Evolutionary conservation across 2,329 filamentous ascomycete species (phyloP).

Genomic region (Diaporthe humulicola): DNA sequence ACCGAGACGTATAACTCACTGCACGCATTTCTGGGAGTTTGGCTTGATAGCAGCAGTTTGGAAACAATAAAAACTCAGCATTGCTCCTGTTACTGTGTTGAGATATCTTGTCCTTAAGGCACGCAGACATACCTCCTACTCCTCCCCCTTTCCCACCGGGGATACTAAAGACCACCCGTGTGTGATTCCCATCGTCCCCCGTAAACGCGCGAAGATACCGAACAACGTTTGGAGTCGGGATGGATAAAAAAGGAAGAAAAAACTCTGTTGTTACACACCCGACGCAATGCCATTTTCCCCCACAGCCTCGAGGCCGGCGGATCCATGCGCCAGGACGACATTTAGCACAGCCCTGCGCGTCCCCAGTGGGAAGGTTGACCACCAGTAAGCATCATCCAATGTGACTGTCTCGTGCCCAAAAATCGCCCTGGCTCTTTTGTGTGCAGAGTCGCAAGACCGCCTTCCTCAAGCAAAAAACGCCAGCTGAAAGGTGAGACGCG

Average conservation of each 20-base stretch:
- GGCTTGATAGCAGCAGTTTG: neutral
- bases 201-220: conserved; percentile 14
- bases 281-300: neutral
- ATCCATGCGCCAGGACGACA: neutral
- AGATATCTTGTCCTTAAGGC: conserved; percentile 19
- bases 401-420: conserved; percentile 25
- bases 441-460: neutral
- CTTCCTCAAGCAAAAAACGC: neutral
- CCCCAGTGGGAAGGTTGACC: neutral
- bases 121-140: conserved; percentile 19
- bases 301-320: neutral
- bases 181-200: neutral
- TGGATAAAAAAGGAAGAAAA: conserved; percentile 15
- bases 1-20: neutral
- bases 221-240: conserved; percentile 30
- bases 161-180: conserved; percentile 13
- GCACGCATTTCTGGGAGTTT: neutral
- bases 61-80: conserved; percentile 27
- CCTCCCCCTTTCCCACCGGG: neutral
- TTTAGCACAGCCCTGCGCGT: neutral
- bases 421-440: neutral
- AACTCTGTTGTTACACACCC: conserved; percentile 36
- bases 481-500: neutral
- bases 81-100: conserved; percentile 37
- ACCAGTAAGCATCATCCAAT: neutral